Evolutionary conservation across 805 yeast species (phyloP).

Genomic region (Lipomyces sp.): DNA sequence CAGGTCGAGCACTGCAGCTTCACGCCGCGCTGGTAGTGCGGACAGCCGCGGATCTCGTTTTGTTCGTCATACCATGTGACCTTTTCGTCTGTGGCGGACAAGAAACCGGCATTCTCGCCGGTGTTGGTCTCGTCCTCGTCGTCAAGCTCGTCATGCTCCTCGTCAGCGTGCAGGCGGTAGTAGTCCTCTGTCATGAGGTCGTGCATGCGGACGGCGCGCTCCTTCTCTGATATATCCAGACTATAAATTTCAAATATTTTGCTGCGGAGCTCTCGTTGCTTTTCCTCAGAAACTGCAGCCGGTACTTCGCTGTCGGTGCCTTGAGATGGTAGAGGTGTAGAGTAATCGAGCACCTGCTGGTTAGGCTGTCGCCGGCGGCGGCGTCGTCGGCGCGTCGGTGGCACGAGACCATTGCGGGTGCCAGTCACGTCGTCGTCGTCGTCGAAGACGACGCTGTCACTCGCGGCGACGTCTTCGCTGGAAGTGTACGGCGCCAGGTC

Average conservation of each 20-base stretch:
- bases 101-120: too few relatives aligned
- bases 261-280: conserved; percentile 31
- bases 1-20: conserved; percentile 79
- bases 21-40: conserved; percentile 79
- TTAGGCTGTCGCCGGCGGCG: conserved; percentile 7
- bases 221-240: conserved; percentile 36
- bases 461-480: not conserved
- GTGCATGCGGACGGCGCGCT: conserved; percentile 38
- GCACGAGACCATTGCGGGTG: too few relatives aligned
- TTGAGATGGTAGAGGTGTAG: conserved; percentile 6
- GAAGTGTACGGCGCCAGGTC: not conserved
- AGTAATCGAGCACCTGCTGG: not conserved
- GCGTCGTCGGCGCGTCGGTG: conserved; percentile 1
- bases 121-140: conserved; percentile 10
- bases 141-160: conserved; percentile 34
- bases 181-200: conserved; percentile 39
- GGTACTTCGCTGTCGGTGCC: conserved; percentile 12
- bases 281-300: conserved; percentile 12
- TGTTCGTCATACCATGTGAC: conserved; percentile 40
- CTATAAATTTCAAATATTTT: conserved; percentile 36
- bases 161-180: conserved; percentile 28
- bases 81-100: conserved; percentile 12
- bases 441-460: not conserved
- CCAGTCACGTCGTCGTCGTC: too few relatives aligned
- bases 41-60: conserved; percentile 56